Evolutionary conservation across 768 basidiomycete genomes (phyloP), one percentile per base, ranked within the genome.

Genomic region (Rhodosporidiobolus sp.): DNA sequence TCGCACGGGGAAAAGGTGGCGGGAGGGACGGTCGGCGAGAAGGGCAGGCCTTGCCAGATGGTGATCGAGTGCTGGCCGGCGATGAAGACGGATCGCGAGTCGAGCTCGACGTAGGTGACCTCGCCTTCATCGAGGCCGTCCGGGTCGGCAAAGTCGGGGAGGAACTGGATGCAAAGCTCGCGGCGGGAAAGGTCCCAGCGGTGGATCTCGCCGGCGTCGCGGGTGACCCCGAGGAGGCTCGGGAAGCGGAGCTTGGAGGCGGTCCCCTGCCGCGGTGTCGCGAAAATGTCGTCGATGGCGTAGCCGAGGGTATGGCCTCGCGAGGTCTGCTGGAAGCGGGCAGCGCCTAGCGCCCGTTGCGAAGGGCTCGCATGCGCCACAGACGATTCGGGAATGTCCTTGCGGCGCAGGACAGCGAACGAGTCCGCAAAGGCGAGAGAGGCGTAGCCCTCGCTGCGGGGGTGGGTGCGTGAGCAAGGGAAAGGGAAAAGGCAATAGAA

Each of bases 21-120:
- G 45, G 19, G 10, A 30, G 11, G 30, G 43, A 20, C 10, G 34
- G 26, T 5, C 24, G n/a, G n/a, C 35, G 24, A 17, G 10, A 3
- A 11, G 20, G 52, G 10, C 30, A n/a, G 26, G n/a, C 49, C 24
- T 17, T 28, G 34, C 50, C 48, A 50, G 11, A 59, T 4, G 26
- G 35, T 48, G 56, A 69, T 22, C 4, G 56, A 50, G 8, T n/a
- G 3, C 24, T 45, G 26, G 1, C 70, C 70, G 19, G 53, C 65
- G 32, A 67, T 14, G 35, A 46, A 63, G 32, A 53, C 2, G 8
- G n/a, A 24, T 10, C 26, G 12, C 8, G 49, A n/a, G 53, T 72
- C 70, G n/a, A 72, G 8, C 54, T 72, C 70, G 62, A 67, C 48
- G 32, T 72, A 72, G 46, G 0, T 4, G 8, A 67, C 65, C 0